phyloP scores from a whole-genome alignment of 1,284 basidiomycete genomes.

The Ceratobasidium sp. region DNA sequence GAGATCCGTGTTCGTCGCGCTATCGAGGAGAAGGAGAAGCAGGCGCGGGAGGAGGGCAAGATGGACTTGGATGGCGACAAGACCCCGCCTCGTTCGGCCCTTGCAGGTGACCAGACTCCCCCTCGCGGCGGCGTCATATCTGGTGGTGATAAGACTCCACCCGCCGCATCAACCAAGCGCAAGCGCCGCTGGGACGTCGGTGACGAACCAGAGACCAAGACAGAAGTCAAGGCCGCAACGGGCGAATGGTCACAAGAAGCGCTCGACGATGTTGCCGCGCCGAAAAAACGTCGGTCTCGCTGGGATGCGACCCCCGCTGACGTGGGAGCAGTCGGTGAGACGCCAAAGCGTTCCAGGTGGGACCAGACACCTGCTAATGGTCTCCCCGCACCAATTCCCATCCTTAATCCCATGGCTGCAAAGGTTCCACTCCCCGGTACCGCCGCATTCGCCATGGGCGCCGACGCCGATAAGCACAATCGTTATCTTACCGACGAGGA shows the following conservation, averaged over 20 bases:
- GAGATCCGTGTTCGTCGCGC: conserved; percentile 85
- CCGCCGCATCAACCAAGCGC: conserved; percentile 70
- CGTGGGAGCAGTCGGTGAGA: conserved; percentile 61
- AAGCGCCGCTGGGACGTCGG: conserved; percentile 90
- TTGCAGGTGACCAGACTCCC: conserved; percentile 51
- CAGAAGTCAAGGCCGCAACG: conserved; percentile 63
- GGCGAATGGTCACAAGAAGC: conserved; percentile 80
- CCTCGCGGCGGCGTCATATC: conserved; percentile 47
- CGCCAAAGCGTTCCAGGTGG: conserved; percentile 91
- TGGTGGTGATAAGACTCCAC: conserved; percentile 51
- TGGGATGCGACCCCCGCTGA: conserved; percentile 93
- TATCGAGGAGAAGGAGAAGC: conserved; percentile 86
- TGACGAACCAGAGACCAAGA: conserved; percentile 31
- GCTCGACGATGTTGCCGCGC: conserved; percentile 70
- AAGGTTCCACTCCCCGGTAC: conserved; percentile 50
- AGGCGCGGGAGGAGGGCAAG: conserved; percentile 83
- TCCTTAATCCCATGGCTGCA: conserved; percentile 46
- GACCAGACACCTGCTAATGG: conserved; percentile 76
- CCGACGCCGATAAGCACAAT: conserved; percentile 86
- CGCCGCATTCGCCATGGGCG: conserved; percentile 48
- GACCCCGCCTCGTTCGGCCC: conserved; percentile 70
- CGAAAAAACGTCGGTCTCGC: conserved; percentile 91
- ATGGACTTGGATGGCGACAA: conserved; percentile 78
- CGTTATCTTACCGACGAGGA: conserved; percentile 96
- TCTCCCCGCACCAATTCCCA: conserved; percentile 50